Percentiles rank a stretch among this genome's conserved stretches.
phyloP scores from a whole-genome alignment of 192 early-diverging fungal genomes.

The Radiomyces spectabilis region DNA sequence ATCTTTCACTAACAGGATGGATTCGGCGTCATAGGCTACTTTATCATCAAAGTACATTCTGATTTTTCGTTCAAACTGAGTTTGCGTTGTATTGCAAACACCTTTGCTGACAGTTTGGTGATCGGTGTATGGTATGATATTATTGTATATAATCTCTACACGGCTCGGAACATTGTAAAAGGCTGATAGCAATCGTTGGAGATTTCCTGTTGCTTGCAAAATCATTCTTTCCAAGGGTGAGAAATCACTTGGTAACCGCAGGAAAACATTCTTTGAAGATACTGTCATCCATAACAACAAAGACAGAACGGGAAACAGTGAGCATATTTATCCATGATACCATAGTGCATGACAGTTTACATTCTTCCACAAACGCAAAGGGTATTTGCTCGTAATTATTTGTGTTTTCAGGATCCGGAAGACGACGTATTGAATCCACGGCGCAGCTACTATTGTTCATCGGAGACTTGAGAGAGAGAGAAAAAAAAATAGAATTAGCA shows the following conservation, averaged over 20 bases:
- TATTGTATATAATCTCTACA: conserved; percentile 20
- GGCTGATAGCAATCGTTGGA: conserved; percentile 23
- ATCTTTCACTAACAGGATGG: conserved; percentile 17
- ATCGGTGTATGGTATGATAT: neutral
- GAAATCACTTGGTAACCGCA: conserved; percentile 16
- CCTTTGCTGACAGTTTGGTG: neutral
- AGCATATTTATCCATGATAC: neutral
- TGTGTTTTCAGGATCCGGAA: conserved; percentile 8
- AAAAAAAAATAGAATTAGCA: too few relatives aligned
- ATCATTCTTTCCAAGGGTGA: conserved; percentile 20
- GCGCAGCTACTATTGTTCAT: too few relatives aligned
- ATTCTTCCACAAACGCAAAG: conserved; percentile 19
- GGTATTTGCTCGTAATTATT: conserved; percentile 6
- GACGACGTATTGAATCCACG: neutral
- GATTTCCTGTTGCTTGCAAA: conserved; percentile 22
- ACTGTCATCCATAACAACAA: conserved; percentile 5
- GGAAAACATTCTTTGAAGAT: conserved; percentile 15
- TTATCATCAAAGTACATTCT: conserved; percentile 17
- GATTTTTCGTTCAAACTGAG: conserved; percentile 17
- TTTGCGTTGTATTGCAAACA: neutral
- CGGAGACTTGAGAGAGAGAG: too few relatives aligned
- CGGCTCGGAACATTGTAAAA: conserved; percentile 23
- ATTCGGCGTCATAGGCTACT: conserved; percentile 20
- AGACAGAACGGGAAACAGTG: neutral
- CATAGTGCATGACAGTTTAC: conserved; percentile 3